phyloP scores from a whole-genome alignment of 768 basidiomycete genomes.

The Psilocybe subaeruginosa region DNA sequence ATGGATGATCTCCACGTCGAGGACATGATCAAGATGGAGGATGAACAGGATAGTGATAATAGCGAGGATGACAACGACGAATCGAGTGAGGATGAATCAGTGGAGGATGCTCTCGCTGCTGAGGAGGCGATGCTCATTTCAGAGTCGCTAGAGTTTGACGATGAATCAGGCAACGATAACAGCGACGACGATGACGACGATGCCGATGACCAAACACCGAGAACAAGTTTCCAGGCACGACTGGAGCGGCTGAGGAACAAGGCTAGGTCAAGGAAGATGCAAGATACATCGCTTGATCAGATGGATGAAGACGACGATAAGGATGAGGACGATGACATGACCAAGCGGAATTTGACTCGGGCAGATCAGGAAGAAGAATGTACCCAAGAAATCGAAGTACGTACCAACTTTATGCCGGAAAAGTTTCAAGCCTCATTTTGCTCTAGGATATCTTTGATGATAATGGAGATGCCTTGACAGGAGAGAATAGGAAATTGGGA shows the following conservation, averaged over 20 bases:
- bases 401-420: conserved; percentile 10
- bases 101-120: conserved; percentile 40
- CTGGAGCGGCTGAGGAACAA: conserved; percentile 40
- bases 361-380: conserved; percentile 63
- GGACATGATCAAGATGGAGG: conserved; percentile 49
- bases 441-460: conserved; percentile 63
- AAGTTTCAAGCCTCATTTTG: neutral
- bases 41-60: conserved; percentile 40
- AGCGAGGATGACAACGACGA: conserved; percentile 32
- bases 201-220: conserved; percentile 37
- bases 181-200: conserved; percentile 40
- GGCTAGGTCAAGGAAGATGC: conserved; percentile 26
- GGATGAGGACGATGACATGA: conserved; percentile 36
- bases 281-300: conserved; percentile 23
- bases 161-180: conserved; percentile 29
- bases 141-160: conserved; percentile 29
- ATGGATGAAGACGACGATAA: conserved; percentile 27
- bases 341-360: conserved; percentile 31
- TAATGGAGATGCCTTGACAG: conserved; percentile 49
- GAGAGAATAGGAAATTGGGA: conserved; percentile 47
- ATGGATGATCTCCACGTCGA: conserved; percentile 70
- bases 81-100: conserved; percentile 34
- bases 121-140: conserved; percentile 52
- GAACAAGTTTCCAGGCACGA: conserved; percentile 48
- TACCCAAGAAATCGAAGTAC: conserved; percentile 57